Evolutionary conservation across 768 basidiomycete species (phyloP), one percentile per base, ranked within the genome.

Genomic region (Gyrodon lividus): DNA sequence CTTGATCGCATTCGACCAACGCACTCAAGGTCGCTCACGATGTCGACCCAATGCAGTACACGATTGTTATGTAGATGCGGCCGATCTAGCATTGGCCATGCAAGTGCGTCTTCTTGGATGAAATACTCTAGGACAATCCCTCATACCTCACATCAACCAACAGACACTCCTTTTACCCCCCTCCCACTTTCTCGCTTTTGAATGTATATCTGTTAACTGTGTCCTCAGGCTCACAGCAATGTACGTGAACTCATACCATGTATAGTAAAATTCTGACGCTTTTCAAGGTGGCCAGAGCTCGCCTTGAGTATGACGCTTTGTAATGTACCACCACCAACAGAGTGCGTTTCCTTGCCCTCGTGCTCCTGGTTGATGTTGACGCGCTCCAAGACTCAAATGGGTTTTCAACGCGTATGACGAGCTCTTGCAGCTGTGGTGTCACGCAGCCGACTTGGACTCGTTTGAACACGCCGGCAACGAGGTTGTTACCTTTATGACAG

Each of bases 11-110:
- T 86, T 90, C 63, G 89, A 91, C 65, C 79, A 81, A 59, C 81
- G 89, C 10, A 75, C 77, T 9, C 74, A 75, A 23, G 89, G 89
- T 13, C 76, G 72, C 64, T 86, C 85, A 3, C 65, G 67, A 2
- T 77, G 72, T 54, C 75, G 80, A 47, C 78, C 77, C 4, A 81
- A 70, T 43, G 79, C 77, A 7, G 70, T 73, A 41, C 82, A 85
- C 60, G 89, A 92, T 67, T 79, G 76, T 52, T 92, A 87, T 81
- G 87, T 89, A 6, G 81, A 87, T 37, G 86, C 88, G 2, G 89
- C 87, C 31, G 89, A 91, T 71, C 60, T 91, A 33, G 89, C 86
- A 4, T 74, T 79, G 14, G 82, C 80, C 46, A 78, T 79, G 57
- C 79, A 82, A 68, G 87, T 84, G 54, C 39, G 80, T 72, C 45